A percentile compares a stretch with the other conserved stretches of the same genome.
Conservation (phyloP, 2,329 filamentous ascomycete genomes). For the Fulvia fulva region DNA sequence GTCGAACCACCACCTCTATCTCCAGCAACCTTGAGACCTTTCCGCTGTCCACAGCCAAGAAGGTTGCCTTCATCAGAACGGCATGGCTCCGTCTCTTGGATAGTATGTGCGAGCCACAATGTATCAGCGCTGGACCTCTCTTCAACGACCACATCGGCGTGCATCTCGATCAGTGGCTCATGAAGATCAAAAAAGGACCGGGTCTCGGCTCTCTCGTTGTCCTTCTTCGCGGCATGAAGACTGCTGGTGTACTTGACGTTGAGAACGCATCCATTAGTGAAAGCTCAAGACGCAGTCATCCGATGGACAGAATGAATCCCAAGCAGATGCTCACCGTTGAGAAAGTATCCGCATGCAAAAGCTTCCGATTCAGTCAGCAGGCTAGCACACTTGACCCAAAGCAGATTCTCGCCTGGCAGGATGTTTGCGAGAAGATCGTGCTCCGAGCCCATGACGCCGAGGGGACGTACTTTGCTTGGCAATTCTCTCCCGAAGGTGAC, state of each 20-base stretch:
- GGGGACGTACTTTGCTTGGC: constrained; percentile 4
- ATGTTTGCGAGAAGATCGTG: constrained; percentile 1
- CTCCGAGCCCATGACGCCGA: constrained; percentile 1
- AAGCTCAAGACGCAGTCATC: neutral
- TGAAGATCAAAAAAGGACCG: constrained; percentile 2
- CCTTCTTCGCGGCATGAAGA: neutral
- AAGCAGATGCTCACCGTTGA: neutral
- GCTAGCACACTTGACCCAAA: constrained; percentile 1
- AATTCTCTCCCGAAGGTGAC: constrained; percentile 7
- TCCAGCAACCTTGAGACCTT: neutral
- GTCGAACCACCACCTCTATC: neutral
- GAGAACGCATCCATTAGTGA: neutral
- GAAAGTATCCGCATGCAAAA: neutral
- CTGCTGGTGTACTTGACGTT: neutral
- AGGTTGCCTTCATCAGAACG: neutral
- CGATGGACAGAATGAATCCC: neutral
- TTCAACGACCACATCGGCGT: neutral
- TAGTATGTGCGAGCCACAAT: neutral
- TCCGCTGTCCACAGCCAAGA: neutral
- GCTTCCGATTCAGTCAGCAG: constrained; percentile 5
- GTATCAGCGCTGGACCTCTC: neutral
- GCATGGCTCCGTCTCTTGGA: constrained; percentile 4
- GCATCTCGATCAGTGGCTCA: constrained; percentile 2
- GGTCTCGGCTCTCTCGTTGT: neutral
- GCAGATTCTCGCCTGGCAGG: constrained; percentile 3